Conservation (phyloP, 2,329 filamentous ascomycete genomes). For the Trichoderma aggressivum region DNA sequence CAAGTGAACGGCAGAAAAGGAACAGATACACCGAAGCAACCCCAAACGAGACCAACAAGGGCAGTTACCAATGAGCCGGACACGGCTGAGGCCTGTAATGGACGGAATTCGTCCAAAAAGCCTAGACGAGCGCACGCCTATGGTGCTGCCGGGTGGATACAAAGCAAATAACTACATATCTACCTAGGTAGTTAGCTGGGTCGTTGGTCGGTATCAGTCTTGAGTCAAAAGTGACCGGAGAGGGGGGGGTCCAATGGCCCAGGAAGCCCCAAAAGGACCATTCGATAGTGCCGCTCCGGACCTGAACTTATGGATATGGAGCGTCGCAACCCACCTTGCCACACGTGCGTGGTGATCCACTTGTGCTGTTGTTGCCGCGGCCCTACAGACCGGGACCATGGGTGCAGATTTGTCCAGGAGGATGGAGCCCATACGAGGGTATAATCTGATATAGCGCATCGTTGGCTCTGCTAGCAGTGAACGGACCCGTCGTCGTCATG, state of each 20-base stretch:
- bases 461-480: constrained; percentile 13
- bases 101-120: constrained; percentile 4
- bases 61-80: constrained; percentile 23
- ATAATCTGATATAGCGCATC: constrained; percentile 9
- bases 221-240: constrained; percentile 11
- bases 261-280: constrained; percentile 18
- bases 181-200: neutral
- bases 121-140: neutral
- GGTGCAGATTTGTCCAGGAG: constrained; percentile 11
- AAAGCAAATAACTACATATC: constrained; percentile 15
- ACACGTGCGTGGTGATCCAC: constrained; percentile 19
- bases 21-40: constrained; percentile 22
- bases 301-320: constrained; percentile 18
- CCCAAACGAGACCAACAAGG: constrained; percentile 23
- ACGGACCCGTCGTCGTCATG: constrained; percentile 15
- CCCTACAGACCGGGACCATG: constrained; percentile 15
- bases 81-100: constrained; percentile 21
- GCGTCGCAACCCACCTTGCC: constrained; percentile 18
- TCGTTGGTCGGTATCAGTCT: constrained; percentile 19
- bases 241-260: constrained; percentile 2
- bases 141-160: constrained; percentile 5
- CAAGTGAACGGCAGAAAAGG: constrained; percentile 2
- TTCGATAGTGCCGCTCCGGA: constrained; percentile 19
- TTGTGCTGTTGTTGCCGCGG: constrained; percentile 8
- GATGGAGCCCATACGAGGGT: neutral